phyloP scores from a whole-genome alignment of 1,284 basidiomycete genomes.

The Puccinia coronata region DNA sequence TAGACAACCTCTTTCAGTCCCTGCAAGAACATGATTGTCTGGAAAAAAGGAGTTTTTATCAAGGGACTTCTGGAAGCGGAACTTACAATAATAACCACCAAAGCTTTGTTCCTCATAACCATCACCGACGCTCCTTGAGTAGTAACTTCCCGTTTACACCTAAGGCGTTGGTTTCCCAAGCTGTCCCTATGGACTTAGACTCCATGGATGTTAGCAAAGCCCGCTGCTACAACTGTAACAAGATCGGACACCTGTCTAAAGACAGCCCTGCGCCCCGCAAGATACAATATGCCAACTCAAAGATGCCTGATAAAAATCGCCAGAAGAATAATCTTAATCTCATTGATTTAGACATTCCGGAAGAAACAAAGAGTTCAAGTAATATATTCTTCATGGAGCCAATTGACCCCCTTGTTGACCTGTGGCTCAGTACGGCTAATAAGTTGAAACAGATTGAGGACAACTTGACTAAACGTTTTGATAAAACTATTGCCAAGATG shows the following conservation, averaged over 20 bases:
- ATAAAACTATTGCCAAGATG: too few relatives aligned
- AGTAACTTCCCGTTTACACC: background rate
- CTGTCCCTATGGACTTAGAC: background rate
- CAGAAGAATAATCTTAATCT: background rate
- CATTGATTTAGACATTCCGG: background rate
- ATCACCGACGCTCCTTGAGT: background rate
- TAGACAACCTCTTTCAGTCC: background rate
- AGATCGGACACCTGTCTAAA: constrained; percentile 9
- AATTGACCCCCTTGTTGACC: background rate
- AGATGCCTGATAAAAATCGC: background rate
- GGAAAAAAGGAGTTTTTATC: background rate
- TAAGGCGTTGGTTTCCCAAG: background rate
- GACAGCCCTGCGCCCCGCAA: background rate
- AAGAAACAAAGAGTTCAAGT: background rate
- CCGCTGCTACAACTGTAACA: constrained; percentile 14
- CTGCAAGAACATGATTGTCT: background rate
- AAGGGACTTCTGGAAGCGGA: background rate
- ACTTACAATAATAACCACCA: too few relatives aligned
- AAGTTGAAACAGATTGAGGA: too few relatives aligned
- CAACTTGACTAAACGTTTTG: too few relatives aligned
- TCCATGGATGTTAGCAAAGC: background rate
- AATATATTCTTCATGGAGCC: too few relatives aligned
- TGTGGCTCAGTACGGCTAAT: too few relatives aligned
- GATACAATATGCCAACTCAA: background rate
- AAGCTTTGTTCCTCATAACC: too few relatives aligned